Percentiles rank a stretch among this genome's conserved stretches.
These are phyloP conservation scores for Vanrija pseudolonga DNA, from an alignment of 1,284 basidiomycete species.

Conservation along the genomic window DNA sequence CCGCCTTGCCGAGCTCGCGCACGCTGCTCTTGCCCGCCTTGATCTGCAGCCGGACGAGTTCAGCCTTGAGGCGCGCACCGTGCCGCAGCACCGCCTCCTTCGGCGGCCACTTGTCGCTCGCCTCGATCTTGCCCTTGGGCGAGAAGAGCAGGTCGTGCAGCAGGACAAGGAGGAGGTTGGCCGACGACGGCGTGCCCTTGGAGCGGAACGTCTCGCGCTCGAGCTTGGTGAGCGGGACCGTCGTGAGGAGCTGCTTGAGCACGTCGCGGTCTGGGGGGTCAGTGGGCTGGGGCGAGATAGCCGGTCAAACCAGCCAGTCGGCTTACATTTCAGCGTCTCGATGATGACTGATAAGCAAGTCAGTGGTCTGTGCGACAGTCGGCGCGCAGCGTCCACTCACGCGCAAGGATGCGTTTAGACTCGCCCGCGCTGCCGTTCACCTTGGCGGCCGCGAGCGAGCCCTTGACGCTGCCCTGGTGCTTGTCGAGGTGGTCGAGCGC, in stretches of 20 bases:
- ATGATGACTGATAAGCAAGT: conserved; percentile 63
- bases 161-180: conserved; percentile 71
- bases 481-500: conserved; percentile 77
- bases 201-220: conserved; percentile 64
- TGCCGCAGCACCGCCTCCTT: conserved; percentile 78
- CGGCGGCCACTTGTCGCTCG: conserved; percentile 72
- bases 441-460: conserved; percentile 38
- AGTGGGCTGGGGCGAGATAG: conserved; percentile 46
- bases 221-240: conserved; percentile 67
- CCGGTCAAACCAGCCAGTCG: neutral
- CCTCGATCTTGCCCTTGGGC: conserved; percentile 66
- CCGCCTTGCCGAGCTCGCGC: conserved; percentile 57
- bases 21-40: conserved; percentile 65
- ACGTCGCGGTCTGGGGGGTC: conserved; percentile 53
- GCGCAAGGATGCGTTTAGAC: conserved; percentile 59
- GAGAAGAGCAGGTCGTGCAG: conserved; percentile 81
- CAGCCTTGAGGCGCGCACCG: conserved; percentile 79
- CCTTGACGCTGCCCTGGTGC: conserved; percentile 72
- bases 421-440: conserved; percentile 56
- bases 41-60: conserved; percentile 79
- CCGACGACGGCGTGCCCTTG: conserved; percentile 50
- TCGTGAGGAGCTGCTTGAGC: conserved; percentile 56
- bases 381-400: conserved; percentile 25
- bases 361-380: neutral
- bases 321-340: conserved; percentile 83